Conservation (phyloP, 192 early-diverging fungal genomes). For the Jimgerdemannia lactiflua region DNA sequence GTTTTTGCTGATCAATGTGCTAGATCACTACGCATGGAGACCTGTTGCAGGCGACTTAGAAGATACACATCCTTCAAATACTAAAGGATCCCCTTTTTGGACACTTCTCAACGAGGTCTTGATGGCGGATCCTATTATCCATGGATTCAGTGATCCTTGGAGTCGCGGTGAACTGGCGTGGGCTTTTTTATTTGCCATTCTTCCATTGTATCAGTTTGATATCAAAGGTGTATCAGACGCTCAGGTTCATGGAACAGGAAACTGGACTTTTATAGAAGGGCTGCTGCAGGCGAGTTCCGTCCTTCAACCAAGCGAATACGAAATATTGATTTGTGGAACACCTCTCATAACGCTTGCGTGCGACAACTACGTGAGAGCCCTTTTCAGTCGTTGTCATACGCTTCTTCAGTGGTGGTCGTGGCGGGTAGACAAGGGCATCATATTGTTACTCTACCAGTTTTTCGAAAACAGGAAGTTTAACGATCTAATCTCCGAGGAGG, state of each 20-base stretch:
- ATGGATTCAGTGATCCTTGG: background rate
- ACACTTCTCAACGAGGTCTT: background rate
- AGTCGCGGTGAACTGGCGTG: background rate
- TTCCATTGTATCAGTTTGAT: background rate
- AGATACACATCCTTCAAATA: background rate
- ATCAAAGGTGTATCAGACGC: background rate
- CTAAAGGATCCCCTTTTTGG: background rate
- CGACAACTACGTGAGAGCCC: conserved; percentile 5
- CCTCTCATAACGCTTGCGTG: background rate
- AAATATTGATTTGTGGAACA: too few species aligned
- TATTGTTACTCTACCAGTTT: conserved; percentile 1
- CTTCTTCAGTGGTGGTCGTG: conserved; percentile 1
- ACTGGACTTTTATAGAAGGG: background rate
- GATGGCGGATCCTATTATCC: background rate
- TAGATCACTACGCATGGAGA: background rate
- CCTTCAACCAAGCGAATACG: too few species aligned
- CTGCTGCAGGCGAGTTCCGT: background rate
- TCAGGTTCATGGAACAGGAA: background rate
- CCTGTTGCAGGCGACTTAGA: background rate
- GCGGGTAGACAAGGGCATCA: background rate
- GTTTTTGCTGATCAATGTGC: background rate
- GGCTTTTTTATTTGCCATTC: background rate
- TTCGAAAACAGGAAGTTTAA: conserved; percentile 1
- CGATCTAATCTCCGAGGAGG: conserved; percentile 6
- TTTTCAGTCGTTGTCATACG: conserved; percentile 7